phyloP scores from a whole-genome alignment of 805 yeast species.

The Candida krabiensis region DNA sequence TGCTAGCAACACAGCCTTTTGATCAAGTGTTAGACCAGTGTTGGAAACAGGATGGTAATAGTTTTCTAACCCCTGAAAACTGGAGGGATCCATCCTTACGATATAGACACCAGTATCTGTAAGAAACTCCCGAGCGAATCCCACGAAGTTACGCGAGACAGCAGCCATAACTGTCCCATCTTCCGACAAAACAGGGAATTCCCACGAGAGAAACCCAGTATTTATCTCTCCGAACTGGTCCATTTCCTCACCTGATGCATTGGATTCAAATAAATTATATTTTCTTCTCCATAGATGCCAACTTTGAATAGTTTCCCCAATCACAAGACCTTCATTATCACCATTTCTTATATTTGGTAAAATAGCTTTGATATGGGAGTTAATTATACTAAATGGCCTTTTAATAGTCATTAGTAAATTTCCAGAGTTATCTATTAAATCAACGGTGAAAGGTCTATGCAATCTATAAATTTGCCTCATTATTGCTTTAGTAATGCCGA shows the following conservation, averaged over 20 bases:
- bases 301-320: constrained; percentile 88
- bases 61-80: constrained; percentile 59
- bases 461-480: constrained; percentile 79
- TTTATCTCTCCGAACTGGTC: constrained; percentile 87
- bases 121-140: constrained; percentile 86
- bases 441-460: constrained; percentile 84
- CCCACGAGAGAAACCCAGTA: constrained; percentile 82
- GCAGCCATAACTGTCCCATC: constrained; percentile 61
- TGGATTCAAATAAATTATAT: constrained; percentile 70
- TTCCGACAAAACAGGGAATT: constrained; percentile 72
- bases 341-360: constrained; percentile 50
- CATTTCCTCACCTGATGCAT: constrained; percentile 42
- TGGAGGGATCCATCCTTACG: constrained; percentile 73
- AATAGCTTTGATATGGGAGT: constrained; percentile 78
- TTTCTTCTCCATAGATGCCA: constrained; percentile 95
- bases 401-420: constrained; percentile 62
- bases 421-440: constrained; percentile 64
- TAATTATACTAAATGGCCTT: constrained; percentile 85
- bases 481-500: constrained; percentile 65
- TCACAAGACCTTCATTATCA: constrained; percentile 44
- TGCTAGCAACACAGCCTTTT: constrained; percentile 82
- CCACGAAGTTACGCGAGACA: constrained; percentile 94
- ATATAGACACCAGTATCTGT: constrained; percentile 95
- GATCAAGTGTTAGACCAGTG: constrained; percentile 60
- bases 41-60: constrained; percentile 47